Base-by-base conservation (phyloP, 768 basidiomycete species). In the Tephrocybe sp. region DNA sequence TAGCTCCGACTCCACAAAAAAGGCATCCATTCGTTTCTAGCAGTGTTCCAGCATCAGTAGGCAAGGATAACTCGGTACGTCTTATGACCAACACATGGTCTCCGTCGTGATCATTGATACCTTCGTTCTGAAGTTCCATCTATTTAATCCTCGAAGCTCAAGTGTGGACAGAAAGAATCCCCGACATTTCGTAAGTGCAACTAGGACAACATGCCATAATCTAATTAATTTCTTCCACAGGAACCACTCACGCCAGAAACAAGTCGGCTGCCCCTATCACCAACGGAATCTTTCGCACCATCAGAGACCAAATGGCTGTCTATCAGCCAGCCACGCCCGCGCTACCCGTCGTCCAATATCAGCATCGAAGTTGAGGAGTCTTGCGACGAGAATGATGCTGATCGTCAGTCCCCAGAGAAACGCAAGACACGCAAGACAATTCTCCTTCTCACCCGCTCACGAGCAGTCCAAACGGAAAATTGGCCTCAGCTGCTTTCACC, bases 401-500 rank as follows among this genome's bases (percentile, higher is more conserved):
- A 48, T 12, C 43, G 56, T 32, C 44, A 58, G 39, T 61, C 70
- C 10, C 56, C 62, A 0, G 76, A 77, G 53, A 72, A 66, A 53
- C 58, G 71, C 17, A 62, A 71, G 53, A 56, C 68, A 21, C 68
- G 74, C 53, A 74, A 73, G 57, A 68, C 78, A 6, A 63, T 79
- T 10, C 65, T 85, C 45, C 74, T 85, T 17, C 73, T 85, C 4
- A 84, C 80, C 20, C 78, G 81, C 2, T 85, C 84, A 23, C 76
- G 80, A 38, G 85, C 79, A 11, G 77, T 88, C 6, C 91, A 92
- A 62, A 90, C 88, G 1, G 87, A 90, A 38, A 60, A 59, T 23
- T 69, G 59, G 46, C 54, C 68, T 25, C 67, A 63, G 15, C 44
- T 62, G 17, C 65, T 67, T 46, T 65, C 62, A 17, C 60, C 68